phyloP scores from a whole-genome alignment of 1,139 yeast species.

The Yamadazyma dendronema region DNA sequence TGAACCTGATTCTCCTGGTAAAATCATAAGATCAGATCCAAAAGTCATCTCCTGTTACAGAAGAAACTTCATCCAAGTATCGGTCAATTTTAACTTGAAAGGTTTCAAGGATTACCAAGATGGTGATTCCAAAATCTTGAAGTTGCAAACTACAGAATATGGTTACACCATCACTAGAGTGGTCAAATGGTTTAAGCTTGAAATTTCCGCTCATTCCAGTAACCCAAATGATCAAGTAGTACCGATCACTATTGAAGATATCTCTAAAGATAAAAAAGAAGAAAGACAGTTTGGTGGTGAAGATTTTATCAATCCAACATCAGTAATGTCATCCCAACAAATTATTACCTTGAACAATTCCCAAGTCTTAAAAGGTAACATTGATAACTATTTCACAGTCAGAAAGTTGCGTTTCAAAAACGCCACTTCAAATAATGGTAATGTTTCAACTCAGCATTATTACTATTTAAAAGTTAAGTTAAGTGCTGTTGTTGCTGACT shows the following conservation, averaged over 20 bases:
- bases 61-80: conserved; percentile 42
- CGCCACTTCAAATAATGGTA: conserved; percentile 67
- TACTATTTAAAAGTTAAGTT: conserved; percentile 49
- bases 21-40: conserved; percentile 24
- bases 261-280: conserved; percentile 21
- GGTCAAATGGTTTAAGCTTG: conserved; percentile 41
- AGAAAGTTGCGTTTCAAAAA: conserved; percentile 55
- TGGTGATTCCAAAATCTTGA: conserved; percentile 26
- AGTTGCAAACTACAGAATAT: conserved; percentile 34
- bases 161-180: conserved; percentile 37
- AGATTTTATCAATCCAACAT: conserved; percentile 21
- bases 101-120: conserved; percentile 23
- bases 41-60: conserved; percentile 47
- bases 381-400: conserved; percentile 35
- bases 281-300: conserved; percentile 9
- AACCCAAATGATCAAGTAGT: conserved; percentile 28
- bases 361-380: conserved; percentile 20
- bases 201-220: conserved; percentile 37
- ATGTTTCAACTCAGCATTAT: conserved; percentile 54
- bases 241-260: conserved; percentile 31
- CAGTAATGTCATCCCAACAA: conserved; percentile 27
- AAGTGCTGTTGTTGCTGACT: conserved; percentile 45
- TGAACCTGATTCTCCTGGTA: conserved; percentile 6
- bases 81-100: conserved; percentile 33
- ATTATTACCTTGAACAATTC: conserved; percentile 32